Percentiles rank a stretch among this genome's conserved stretches.
phyloP scores from a whole-genome alignment of 1,139 yeast species.

The Yamadazyma sp. region DNA sequence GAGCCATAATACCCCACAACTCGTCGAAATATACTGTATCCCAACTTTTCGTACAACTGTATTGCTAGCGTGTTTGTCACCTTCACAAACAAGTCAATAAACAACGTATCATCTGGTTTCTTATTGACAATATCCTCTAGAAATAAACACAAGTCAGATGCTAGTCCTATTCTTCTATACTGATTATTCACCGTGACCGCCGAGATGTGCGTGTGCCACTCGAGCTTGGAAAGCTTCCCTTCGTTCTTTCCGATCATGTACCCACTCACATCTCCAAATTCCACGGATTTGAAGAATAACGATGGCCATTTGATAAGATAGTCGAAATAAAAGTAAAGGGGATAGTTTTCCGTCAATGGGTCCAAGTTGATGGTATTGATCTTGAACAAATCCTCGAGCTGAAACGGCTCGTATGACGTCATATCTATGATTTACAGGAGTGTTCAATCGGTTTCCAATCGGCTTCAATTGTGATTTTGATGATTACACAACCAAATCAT shows the following conservation, averaged over 20 bases:
- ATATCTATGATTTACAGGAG: too few species aligned
- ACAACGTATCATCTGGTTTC: conserved; percentile 71
- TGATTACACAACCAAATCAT: too few species aligned
- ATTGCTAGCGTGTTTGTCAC: conserved; percentile 81
- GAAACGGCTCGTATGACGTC: conserved; percentile 85
- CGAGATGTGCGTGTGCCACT: conserved; percentile 97
- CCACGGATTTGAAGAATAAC: conserved; percentile 73
- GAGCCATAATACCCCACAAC: conserved; percentile 87
- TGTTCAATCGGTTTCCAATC: too few species aligned
- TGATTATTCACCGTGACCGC: conserved; percentile 89
- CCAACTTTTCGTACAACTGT: conserved; percentile 78
- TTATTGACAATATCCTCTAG: conserved; percentile 68
- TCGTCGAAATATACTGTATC: conserved; percentile 80
- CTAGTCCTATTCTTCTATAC: conserved; percentile 83
- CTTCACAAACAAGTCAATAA: conserved; percentile 88
- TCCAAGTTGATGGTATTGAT: conserved; percentile 80
- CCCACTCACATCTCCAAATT: conserved; percentile 51
- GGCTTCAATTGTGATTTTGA: too few species aligned
- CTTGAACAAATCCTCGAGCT: conserved; percentile 76
- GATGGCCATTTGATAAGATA: conserved; percentile 88
- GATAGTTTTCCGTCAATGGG: conserved; percentile 87
- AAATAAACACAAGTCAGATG: conserved; percentile 71
- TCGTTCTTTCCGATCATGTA: conserved; percentile 98
- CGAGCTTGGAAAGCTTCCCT: conserved; percentile 61
- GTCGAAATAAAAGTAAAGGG: conserved; percentile 77